These are phyloP conservation scores for Paralagenidium karlingii DNA, from an alignment of 352 stramenopile species.

Conservation along the genomic window DNA sequence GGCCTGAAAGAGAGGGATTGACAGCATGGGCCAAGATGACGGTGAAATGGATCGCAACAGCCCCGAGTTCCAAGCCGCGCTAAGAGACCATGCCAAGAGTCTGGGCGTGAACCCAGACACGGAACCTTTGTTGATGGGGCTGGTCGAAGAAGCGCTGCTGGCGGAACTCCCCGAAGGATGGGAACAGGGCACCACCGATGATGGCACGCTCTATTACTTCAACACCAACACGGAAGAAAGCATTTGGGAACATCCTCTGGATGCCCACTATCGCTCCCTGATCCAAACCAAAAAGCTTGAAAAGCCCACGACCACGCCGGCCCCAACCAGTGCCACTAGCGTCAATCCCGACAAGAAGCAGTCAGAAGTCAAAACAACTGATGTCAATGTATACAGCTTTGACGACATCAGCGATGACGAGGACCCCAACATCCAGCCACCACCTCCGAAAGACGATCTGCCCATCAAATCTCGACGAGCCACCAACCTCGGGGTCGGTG, in stretches of 20 bases:
- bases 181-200: slow-evolving; percentile 51
- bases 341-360: slow-evolving; percentile 3
- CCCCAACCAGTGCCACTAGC: not conserved
- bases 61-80: slow-evolving; percentile 42
- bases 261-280: slow-evolving; percentile 37
- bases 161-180: slow-evolving; percentile 33
- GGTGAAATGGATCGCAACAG: slow-evolving; percentile 4
- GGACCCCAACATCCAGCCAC: not conserved
- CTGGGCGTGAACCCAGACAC: slow-evolving; percentile 38
- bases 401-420: slow-evolving; percentile 28
- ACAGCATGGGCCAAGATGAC: too few relatives aligned
- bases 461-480: too few relatives aligned
- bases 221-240: slow-evolving; percentile 40
- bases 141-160: slow-evolving; percentile 40
- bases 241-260: slow-evolving; percentile 50
- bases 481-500: not conserved
- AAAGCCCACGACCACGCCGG: slow-evolving; percentile 7
- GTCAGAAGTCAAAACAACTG: not conserved
- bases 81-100: slow-evolving; percentile 40
- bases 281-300: slow-evolving; percentile 26
- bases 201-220: slow-evolving; percentile 60
- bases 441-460: too few relatives aligned
- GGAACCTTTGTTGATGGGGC: slow-evolving; percentile 24
- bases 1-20: too few relatives aligned
- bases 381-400: slow-evolving; percentile 33